Evolutionary conservation across 1,284 basidiomycete species (phyloP), one percentile per base, ranked within the genome.

Genomic region (Cerioporus squamosus): DNA sequence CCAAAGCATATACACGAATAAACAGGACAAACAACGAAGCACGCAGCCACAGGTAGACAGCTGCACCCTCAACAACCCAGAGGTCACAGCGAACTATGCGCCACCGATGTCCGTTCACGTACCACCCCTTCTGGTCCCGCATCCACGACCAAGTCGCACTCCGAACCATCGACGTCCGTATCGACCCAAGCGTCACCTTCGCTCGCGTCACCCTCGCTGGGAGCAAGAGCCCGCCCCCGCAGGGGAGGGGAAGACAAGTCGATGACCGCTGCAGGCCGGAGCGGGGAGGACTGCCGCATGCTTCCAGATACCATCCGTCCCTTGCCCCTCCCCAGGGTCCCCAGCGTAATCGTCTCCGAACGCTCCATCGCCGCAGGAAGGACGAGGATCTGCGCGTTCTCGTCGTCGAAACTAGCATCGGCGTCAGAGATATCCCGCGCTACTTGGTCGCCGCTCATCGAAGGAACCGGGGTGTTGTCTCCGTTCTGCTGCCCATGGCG

Each of bases 151-250:
- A 51, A 33, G 39, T 68, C 69, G 38, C 62, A 65, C 43, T 70
- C 70, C 3, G 69, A 69, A 3, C 65, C 68, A 26, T 74, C 72
- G 36, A 66, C 67, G 57, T 76, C 75, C 43, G 74, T 76, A 57
- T 76, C 74, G 15, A 75, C 70, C 75, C 75, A 76, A 44, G 51
- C 69, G 29, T 74, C 74, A 14, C 58, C 68, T 56, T 72, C 70
- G 51, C 69, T 67, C 51, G 40, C 54, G 8, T 69, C 61, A 39
- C 38, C 55, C 31, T 24, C 45, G 8, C 22, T 47, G 38, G 10
- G 55, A 36, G 6, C 36, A 39, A 26, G 31, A 39, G 51, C 8
- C 33, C 45, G 22, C 14, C 54, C 17, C 3, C 50, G 44, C 4
- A 46, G 44, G 14, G 44, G 51, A 5, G 55, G 53, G 2, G 61